Base-by-base conservation (phyloP, 78 protist species). In the Acrasis kona region DNA sequence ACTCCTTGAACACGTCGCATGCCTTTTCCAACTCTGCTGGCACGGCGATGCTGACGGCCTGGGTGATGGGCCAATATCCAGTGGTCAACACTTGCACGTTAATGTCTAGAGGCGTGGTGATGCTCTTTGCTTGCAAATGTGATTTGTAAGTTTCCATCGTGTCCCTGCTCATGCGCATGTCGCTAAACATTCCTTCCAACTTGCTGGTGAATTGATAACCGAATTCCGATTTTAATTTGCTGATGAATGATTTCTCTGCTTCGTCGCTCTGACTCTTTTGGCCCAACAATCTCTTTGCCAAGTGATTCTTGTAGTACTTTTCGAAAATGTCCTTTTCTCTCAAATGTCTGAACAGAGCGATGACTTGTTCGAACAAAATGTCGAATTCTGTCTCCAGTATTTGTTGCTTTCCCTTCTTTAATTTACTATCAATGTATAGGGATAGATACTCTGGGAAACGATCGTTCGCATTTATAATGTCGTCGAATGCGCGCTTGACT, bases 261-360 rank as follows among this genome's bases (percentile, higher is more conserved):
- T 93, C 97, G 10, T 91, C 94, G 3, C 84, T 81, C 8, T 41
- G 69, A 50, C 79, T 70, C 41, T 91, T 66, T 27, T 72, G 82
- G 50, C 70, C 30, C 10, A 95, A 86, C 41, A 95, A 70, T 39
- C 98, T 80, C 73, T 86, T 89, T 58, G 96, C 97, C 19, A 95
- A 88, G 74, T 92, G 96, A 69, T 83, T 83, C 81, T 94, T 92
- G 91, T 93, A 93, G 74, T 92, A 94, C 70, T 84, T 76, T 40
- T 94, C 97, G 57, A 95, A 95, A 28, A 94, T 81, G 75, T 95
- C 98, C 84, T 95, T 95, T 39, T 94, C 97, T 42, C 82, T 79
- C 70, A 94, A 68, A 67, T 77, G 87, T 39, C 96, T 76, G 77
- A 92, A 88, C 29, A 94, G 58, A 7, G 37, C 66, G 5, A 74